These are phyloP conservation scores for Penicillium sp. DNA, from an alignment of 2,329 filamentous ascomycete species.

Conservation along the genomic window DNA sequence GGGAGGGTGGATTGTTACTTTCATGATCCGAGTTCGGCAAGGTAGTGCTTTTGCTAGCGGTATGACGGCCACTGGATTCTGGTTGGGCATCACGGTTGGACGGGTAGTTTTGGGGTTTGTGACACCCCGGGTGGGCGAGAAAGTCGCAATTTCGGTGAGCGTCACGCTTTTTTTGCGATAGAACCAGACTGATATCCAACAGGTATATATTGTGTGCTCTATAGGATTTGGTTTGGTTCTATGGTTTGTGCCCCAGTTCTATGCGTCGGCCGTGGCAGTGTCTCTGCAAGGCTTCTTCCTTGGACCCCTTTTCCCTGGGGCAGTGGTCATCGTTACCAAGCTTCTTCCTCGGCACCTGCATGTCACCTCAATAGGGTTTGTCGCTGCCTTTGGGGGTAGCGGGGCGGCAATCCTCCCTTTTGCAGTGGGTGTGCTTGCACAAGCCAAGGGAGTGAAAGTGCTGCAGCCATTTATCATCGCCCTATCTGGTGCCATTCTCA, in stretches of 20 bases:
- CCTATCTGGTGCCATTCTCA: slow-evolving; percentile 50
- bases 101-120: slow-evolving; percentile 72
- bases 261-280: slow-evolving; percentile 70
- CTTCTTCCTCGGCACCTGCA: slow-evolving; percentile 71
- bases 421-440: slow-evolving; percentile 48
- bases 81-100: slow-evolving; percentile 76
- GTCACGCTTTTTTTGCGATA: neutral
- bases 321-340: slow-evolving; percentile 70
- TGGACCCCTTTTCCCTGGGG: slow-evolving; percentile 74
- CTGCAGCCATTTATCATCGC: slow-evolving; percentile 60
- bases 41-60: slow-evolving; percentile 69
- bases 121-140: slow-evolving; percentile 67
- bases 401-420: slow-evolving; percentile 57
- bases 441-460: slow-evolving; percentile 58
- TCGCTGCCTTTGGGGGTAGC: slow-evolving; percentile 70
- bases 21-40: slow-evolving; percentile 76
- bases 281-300: slow-evolving; percentile 74
- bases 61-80: slow-evolving; percentile 76
- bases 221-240: slow-evolving; percentile 69
- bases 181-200: neutral
- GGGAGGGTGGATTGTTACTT: slow-evolving; percentile 79
- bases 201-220: slow-evolving; percentile 61
- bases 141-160: slow-evolving; percentile 54
- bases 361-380: slow-evolving; percentile 77
- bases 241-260: slow-evolving; percentile 77